Evolutionary conservation across 805 yeast genomes (phyloP).

Genomic region (Wickerhamiella azymoides): DNA sequence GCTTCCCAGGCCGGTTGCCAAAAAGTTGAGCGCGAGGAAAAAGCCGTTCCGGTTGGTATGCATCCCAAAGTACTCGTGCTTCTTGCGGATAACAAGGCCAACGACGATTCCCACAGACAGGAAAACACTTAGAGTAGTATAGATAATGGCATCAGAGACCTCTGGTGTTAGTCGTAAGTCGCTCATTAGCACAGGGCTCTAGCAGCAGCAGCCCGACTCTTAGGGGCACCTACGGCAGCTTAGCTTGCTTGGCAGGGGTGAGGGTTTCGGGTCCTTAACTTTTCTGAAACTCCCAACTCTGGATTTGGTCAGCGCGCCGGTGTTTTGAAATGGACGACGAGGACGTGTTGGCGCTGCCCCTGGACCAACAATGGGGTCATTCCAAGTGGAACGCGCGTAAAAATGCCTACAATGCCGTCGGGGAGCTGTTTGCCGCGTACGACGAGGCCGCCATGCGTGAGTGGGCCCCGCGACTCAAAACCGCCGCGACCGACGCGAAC

Average conservation of each 20-base stretch:
- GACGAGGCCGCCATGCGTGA: constrained; percentile 41
- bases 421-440: constrained; percentile 37
- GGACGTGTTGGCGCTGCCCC: constrained; percentile 49
- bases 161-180: neutral
- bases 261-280: too few species aligned
- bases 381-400: constrained; percentile 79
- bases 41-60: constrained; percentile 69
- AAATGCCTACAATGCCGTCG: constrained; percentile 61
- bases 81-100: constrained; percentile 44
- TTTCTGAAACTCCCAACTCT: too few species aligned
- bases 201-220: too few species aligned
- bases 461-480: constrained; percentile 37
- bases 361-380: constrained; percentile 52
- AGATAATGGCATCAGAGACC: constrained; percentile 51
- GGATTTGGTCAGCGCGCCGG: neutral
- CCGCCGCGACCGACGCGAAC: constrained; percentile 59
- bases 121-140: constrained; percentile 42
- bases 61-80: constrained; percentile 51
- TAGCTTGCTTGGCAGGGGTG: too few species aligned
- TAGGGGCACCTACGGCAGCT: too few species aligned
- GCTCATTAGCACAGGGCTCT: neutral
- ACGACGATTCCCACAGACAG: constrained; percentile 40
- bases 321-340: constrained; percentile 29
- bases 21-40: constrained; percentile 74
- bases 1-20: constrained; percentile 78